Conservation (phyloP, 2,329 filamentous ascomycete genomes). For the Ramularia endophylla region DNA sequence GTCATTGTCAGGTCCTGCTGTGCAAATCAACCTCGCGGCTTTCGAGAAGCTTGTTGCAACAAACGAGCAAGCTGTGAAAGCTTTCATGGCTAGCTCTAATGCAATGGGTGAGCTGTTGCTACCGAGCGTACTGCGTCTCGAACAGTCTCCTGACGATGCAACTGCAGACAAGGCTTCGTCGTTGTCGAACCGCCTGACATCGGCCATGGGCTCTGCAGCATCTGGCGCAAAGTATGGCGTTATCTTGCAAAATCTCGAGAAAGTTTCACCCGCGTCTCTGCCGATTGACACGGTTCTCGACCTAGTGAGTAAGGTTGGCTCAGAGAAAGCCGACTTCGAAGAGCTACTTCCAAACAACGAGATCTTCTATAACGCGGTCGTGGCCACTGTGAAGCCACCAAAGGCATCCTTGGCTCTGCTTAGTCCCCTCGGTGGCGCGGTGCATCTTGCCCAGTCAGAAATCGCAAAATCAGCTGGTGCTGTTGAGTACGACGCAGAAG, state of each 20-base stretch:
- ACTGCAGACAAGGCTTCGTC: constrained; percentile 40
- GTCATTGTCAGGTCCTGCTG: constrained; percentile 26
- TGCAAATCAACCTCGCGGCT: constrained; percentile 9
- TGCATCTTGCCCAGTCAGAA: constrained; percentile 52
- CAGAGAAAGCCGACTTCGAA: constrained; percentile 11
- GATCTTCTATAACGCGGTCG: constrained; percentile 61
- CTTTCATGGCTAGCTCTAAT: constrained; percentile 39
- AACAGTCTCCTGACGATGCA: constrained; percentile 49
- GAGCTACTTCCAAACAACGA: constrained; percentile 30
- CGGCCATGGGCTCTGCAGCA: constrained; percentile 16
- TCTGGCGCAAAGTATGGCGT: constrained; percentile 39
- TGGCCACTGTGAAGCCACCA: constrained; percentile 48
- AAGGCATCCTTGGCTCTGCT: constrained; percentile 66
- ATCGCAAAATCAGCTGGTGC: constrained; percentile 17
- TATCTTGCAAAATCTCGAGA: constrained; percentile 46
- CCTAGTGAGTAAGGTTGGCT: constrained; percentile 44
- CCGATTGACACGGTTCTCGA: constrained; percentile 53
- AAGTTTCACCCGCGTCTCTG: constrained; percentile 36
- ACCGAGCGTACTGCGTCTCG: constrained; percentile 47
- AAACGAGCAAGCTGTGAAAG: constrained; percentile 37
- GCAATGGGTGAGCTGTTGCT: constrained; percentile 46
- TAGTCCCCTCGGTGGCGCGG: constrained; percentile 63
- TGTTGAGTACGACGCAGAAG: constrained; percentile 53
- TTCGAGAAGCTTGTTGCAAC: constrained; percentile 35
- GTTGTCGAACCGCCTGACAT: constrained; percentile 24